Conservation (phyloP, 208 protist species). For the Leishmania mexicana region DNA sequence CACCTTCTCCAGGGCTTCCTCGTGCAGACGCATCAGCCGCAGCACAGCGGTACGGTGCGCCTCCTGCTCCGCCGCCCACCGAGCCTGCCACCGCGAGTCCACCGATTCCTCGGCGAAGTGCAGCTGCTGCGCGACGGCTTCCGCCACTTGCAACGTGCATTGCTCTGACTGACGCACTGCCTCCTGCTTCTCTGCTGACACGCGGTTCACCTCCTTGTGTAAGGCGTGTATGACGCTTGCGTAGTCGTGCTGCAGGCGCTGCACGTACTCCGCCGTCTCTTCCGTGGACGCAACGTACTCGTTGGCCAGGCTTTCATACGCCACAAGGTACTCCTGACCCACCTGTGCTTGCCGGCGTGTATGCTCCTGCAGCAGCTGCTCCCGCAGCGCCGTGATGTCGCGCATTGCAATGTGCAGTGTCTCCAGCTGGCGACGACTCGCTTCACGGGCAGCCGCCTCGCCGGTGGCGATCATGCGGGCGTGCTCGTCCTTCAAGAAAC, state of each 20-base stretch:
- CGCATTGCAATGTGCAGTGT: conserved; percentile 55
- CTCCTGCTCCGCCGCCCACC: conserved; percentile 33
- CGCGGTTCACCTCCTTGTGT: conserved; percentile 29
- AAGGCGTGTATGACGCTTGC: conserved; percentile 25
- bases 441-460: conserved; percentile 17
- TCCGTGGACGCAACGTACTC: conserved; percentile 31
- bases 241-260: conserved; percentile 41
- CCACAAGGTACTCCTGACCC: conserved; percentile 33
- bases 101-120: conserved; percentile 18
- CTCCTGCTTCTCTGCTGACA: conserved; percentile 29
- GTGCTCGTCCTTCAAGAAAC: conserved; percentile 36
- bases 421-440: conserved; percentile 37
- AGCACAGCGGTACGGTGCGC: conserved; percentile 15
- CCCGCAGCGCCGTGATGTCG: conserved; percentile 54
- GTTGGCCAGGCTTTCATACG: conserved; percentile 31
- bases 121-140: conserved; percentile 19
- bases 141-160: background rate
- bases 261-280: conserved; percentile 31
- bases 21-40: background rate
- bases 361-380: conserved; percentile 43
- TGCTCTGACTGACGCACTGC: conserved; percentile 23
- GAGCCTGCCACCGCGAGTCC: conserved; percentile 36
- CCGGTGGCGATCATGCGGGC: conserved; percentile 19
- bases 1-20: conserved; percentile 20
- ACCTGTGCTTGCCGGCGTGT: conserved; percentile 40